phyloP scores from a whole-genome alignment of 345 rosid species.

The Brassica rapa region DNA sequence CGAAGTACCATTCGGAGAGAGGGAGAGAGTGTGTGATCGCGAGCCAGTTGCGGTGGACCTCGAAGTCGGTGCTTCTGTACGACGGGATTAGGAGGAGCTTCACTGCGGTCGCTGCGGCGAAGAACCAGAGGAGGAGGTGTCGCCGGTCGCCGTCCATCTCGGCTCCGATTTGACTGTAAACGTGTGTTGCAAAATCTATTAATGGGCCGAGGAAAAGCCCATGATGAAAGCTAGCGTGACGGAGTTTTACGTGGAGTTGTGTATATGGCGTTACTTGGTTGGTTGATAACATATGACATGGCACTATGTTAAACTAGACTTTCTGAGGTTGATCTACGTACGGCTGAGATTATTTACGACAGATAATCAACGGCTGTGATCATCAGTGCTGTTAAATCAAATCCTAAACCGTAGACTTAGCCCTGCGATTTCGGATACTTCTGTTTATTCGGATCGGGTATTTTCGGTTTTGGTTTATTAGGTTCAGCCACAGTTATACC shows the following conservation, averaged over 20 bases:
- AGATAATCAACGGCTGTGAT: neutral
- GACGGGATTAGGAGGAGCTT: slow-evolving; percentile 81
- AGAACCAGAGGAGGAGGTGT: slow-evolving; percentile 60
- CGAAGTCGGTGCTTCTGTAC: slow-evolving; percentile 84
- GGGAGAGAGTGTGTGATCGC: slow-evolving; percentile 85
- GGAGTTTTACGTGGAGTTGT: slow-evolving; percentile 16
- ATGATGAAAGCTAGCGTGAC: neutral
- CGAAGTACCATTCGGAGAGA: slow-evolving; percentile 75
- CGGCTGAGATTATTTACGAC: neutral
- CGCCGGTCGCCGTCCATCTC: slow-evolving; percentile 23
- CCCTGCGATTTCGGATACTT: too few species aligned
- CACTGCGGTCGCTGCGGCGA: slow-evolving; percentile 53
- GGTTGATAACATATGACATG: neutral
- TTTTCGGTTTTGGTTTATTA: too few species aligned
- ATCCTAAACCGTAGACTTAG: neutral
- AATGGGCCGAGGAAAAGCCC: neutral
- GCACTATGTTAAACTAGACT: neutral
- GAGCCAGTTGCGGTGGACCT: slow-evolving; percentile 96
- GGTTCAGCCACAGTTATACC: too few species aligned
- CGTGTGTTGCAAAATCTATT: neutral
- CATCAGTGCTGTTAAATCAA: neutral
- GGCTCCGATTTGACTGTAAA: neutral
- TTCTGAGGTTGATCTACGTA: neutral
- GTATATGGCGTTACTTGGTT: neutral
- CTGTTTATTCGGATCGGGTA: too few species aligned